Conservation (phyloP, 108 stramenopile species). For the Pseudonitzschia multiseries region DNA sequence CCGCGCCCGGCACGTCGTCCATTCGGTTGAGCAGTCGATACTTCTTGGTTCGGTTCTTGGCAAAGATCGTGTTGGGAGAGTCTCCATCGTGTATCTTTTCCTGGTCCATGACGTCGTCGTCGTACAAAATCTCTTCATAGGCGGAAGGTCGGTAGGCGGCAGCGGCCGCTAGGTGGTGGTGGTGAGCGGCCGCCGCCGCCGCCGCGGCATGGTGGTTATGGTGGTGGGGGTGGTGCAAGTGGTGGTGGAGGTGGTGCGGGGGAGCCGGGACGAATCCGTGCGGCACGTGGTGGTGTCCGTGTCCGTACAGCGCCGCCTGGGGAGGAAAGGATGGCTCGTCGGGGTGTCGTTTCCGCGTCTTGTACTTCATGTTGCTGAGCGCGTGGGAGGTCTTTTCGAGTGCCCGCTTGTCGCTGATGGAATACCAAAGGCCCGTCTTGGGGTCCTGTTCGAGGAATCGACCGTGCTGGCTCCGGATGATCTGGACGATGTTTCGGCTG, state of each 20-base stretch:
- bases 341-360: constrained; percentile 34
- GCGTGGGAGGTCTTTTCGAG: constrained; percentile 77
- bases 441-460: constrained; percentile 59
- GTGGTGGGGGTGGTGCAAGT: background rate
- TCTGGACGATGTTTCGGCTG: constrained; percentile 54
- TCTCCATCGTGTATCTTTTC: constrained; percentile 15
- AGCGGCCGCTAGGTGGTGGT: background rate
- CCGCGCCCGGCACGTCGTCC: constrained; percentile 16
- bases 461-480: constrained; percentile 46
- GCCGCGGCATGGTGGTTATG: background rate
- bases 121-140: background rate
- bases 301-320: background rate
- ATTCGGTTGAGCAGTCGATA: constrained; percentile 35
- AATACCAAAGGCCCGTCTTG: constrained; percentile 49
- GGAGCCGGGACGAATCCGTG: constrained; percentile 3
- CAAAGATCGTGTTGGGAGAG: constrained; percentile 20
- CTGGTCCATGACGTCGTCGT: background rate
- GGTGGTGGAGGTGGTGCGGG: constrained; percentile 8
- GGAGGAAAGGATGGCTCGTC: constrained; percentile 13
- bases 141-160: constrained; percentile 14
- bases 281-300: constrained; percentile 4
- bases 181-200: background rate
- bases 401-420: constrained; percentile 61
- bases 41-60: constrained; percentile 36
- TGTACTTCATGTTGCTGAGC: constrained; percentile 52